Conservation (phyloP, 768 basidiomycete species). For the Amanita thiersii region DNA sequence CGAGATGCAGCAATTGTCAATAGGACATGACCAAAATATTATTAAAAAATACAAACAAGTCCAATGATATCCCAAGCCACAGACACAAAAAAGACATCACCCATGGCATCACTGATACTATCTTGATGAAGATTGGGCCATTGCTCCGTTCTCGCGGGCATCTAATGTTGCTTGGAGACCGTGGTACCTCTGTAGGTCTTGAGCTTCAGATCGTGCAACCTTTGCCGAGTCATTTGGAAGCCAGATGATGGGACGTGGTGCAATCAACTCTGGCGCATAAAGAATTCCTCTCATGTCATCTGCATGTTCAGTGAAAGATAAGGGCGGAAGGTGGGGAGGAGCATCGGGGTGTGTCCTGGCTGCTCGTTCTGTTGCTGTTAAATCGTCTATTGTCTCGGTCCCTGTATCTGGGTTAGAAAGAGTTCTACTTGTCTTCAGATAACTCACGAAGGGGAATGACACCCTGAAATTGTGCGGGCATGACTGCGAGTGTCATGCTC, state of each 20-base stretch:
- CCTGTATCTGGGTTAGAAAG: conserved; percentile 24
- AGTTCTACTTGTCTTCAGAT: conserved; percentile 5
- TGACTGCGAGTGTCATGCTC: conserved; percentile 68
- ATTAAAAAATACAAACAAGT: conserved; percentile 9
- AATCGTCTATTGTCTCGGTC: conserved; percentile 76
- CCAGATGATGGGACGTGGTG: conserved; percentile 77
- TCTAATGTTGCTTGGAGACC: conserved; percentile 64
- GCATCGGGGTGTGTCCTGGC: conserved; percentile 74
- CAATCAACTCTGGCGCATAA: conserved; percentile 76
- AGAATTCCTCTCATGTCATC: conserved; percentile 72
- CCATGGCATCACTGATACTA: conserved; percentile 16
- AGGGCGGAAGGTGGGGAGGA: conserved; percentile 60
- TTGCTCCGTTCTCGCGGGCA: conserved; percentile 48
- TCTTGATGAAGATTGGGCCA: conserved; percentile 26
- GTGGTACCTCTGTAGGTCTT: conserved; percentile 71
- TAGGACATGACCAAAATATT: too few relatives aligned
- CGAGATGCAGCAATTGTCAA: too few relatives aligned
- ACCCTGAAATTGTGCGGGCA: conserved; percentile 51
- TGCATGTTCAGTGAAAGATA: conserved; percentile 67
- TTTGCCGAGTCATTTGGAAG: conserved; percentile 73
- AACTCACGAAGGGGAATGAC: conserved; percentile 62
- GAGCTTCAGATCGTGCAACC: conserved; percentile 66
- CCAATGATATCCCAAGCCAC: conserved; percentile 19
- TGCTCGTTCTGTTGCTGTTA: conserved; percentile 70
- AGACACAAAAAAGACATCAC: not conserved